Evolutionary conservation across 805 yeast genomes (phyloP).

Genomic region (Maudiozyma serrabonitensis): DNA sequence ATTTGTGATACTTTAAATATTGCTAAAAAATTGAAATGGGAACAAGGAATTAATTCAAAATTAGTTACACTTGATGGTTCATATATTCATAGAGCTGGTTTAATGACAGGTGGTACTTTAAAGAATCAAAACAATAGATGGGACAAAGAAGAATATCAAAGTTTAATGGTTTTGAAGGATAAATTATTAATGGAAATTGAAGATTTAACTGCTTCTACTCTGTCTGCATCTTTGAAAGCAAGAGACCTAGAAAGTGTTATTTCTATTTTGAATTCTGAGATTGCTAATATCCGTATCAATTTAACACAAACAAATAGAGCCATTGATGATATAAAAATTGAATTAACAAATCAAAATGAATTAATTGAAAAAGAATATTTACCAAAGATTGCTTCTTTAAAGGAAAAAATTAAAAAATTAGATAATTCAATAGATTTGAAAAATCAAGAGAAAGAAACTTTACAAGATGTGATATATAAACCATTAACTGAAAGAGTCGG

Average conservation of each 20-base stretch:
- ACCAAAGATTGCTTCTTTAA: slow-evolving; percentile 18
- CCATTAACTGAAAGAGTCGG: slow-evolving; percentile 48
- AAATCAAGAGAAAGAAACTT: slow-evolving; percentile 22
- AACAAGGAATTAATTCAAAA: slow-evolving; percentile 45
- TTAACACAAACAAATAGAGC: slow-evolving; percentile 36
- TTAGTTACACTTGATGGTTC: slow-evolving; percentile 79
- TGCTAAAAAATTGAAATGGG: slow-evolving; percentile 72
- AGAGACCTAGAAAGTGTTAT: slow-evolving; percentile 50
- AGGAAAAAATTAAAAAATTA: slow-evolving; percentile 15
- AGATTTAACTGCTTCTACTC: slow-evolving; percentile 32
- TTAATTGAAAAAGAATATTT: slow-evolving; percentile 22
- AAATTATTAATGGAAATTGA: slow-evolving; percentile 39
- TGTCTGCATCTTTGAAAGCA: slow-evolving; percentile 47
- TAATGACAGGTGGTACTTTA: slow-evolving; percentile 84
- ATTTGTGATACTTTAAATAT: slow-evolving; percentile 61
- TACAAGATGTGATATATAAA: slow-evolving; percentile 40
- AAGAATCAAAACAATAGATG: slow-evolving; percentile 43
- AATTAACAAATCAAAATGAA: slow-evolving; percentile 40
- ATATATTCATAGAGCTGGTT: slow-evolving; percentile 71
- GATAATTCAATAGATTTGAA: slow-evolving; percentile 21
- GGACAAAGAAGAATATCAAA: slow-evolving; percentile 61
- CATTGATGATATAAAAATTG: slow-evolving; percentile 38
- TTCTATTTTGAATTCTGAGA: slow-evolving; percentile 37
- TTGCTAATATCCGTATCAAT: slow-evolving; percentile 37
- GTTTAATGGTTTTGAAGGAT: slow-evolving; percentile 40